Evolutionary conservation across 2,329 filamentous ascomycete species (phyloP).

Genomic region (Trichophyton rubrum): DNA sequence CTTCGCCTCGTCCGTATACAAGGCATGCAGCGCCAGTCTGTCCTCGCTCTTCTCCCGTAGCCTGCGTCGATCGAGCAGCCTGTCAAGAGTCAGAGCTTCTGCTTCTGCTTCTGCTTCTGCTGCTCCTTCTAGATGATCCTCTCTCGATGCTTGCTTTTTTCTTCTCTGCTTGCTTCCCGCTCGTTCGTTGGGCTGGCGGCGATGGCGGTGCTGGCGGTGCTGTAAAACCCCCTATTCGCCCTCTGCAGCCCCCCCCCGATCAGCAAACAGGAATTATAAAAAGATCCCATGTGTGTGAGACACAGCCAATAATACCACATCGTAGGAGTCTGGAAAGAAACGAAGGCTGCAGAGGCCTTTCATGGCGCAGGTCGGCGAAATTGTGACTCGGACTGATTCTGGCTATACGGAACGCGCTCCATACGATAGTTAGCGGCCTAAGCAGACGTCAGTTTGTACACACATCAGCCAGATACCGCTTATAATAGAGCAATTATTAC

Average conservation of each 20-base stretch:
- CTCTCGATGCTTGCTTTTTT: not conserved
- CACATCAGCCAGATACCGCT: not conserved
- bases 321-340: not conserved
- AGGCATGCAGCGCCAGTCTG: not conserved
- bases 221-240: not conserved
- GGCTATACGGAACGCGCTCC: not conserved
- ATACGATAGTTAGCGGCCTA: not conserved
- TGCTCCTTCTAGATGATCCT: too few species aligned
- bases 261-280: constrained; percentile 1
- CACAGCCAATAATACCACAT: not conserved
- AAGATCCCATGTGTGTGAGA: constrained; percentile 3
- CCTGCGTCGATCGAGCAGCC: not conserved
- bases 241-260: not conserved
- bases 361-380: not conserved
- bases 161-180: not conserved
- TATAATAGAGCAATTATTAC: not conserved
- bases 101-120: not conserved
- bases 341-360: not conserved
- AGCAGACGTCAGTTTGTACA: not conserved
- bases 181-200: not conserved
- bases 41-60: not conserved
- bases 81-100: not conserved
- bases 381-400: not conserved
- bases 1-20: constrained; percentile 2
- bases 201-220: not conserved